Base-by-base conservation (phyloP, 495 filamentous ascomycete genomes). In the Terfezia boudieri region DNA sequence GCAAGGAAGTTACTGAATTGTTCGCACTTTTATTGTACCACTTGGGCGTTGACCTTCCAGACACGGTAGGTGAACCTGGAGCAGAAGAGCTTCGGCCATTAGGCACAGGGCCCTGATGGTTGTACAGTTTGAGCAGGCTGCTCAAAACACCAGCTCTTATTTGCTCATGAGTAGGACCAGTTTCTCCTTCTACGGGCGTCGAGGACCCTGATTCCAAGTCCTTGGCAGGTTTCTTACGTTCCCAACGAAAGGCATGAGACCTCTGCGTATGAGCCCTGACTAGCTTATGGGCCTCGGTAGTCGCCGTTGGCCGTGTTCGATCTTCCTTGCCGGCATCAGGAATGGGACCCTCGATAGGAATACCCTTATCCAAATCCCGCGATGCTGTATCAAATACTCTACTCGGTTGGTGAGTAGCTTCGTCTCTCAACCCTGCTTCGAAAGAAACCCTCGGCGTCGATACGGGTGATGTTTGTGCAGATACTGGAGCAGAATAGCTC, bases 131-230 rank as follows among this genome's bases (percentile, higher is more conserved):
- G 53, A 94, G 69, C 2, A 96, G 68, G 8, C 78, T 82, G 6
- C 80, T 78, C 8, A 96, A 70, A 49, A 92, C 75, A 35, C 88
- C 85, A 38, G 79, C 78, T 49, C 79, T 83, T 90, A 51, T 81
- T 74, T 32, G 26, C 8, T 73, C 64, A 4, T 84, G 86, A 12
- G 72, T 72, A 43, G 80, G 77, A 7, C 84, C 72, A 59, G 84
- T 87, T 49, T 74, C 71, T 53, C 84, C 76, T 52, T 73, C 68
- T 14, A 74, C 71, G 32, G 80, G 78, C 9, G 79, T 85, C 10
- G 68, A 66, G 51, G 73, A 71, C 26, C 78, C 79, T 32, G 81
- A 83, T 11, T 69, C 68, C 36, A 72, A 55, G 11, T 70, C 70
- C 20, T 59, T 58, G 22, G 51, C 58, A 9, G 60, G 48, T 10